Evolutionary conservation across 371 early-diverging fungal species (phyloP).

Genomic region (Coemansia sp.): DNA sequence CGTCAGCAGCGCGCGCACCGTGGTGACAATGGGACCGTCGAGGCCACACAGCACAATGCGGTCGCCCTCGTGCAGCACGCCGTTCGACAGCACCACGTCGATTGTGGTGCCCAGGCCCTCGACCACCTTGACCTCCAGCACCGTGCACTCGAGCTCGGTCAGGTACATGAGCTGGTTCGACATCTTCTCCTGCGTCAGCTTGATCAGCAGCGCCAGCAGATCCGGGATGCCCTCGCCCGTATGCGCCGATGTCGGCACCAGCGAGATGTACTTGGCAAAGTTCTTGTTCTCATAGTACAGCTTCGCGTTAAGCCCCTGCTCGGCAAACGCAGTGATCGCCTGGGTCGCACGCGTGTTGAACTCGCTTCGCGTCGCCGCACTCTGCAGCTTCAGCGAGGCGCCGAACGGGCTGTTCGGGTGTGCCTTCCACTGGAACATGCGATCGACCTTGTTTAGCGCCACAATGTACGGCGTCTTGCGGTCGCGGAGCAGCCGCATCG

Average conservation of each 20-base stretch:
- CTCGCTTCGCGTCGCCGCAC: conserved; percentile 76
- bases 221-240: conserved; percentile 99
- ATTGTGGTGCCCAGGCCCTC: conserved; percentile 99
- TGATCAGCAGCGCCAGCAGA: conserved; percentile 90
- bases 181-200: conserved; percentile 96
- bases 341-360: conserved; percentile 85
- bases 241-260: conserved; percentile 99
- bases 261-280: conserved; percentile 92
- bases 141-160: conserved; percentile 97
- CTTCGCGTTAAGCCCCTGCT: conserved; percentile 96
- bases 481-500: conserved; percentile 89
- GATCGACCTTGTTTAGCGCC: conserved; percentile 99
- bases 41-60: conserved; percentile 97
- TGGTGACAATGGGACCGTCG: conserved; percentile 97
- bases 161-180: conserved; percentile 94
- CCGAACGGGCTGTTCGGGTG: conserved; percentile 81
- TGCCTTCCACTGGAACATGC: conserved; percentile 96
- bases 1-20: conserved; percentile 93
- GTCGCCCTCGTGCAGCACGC: conserved; percentile 97
- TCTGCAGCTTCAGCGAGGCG: conserved; percentile 81
- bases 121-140: conserved; percentile 99
- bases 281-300: conserved; percentile 98
- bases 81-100: conserved; percentile 99
- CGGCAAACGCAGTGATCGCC: conserved; percentile 91
- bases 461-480: conserved; percentile 99